Evolutionary conservation across 2,329 filamentous ascomycete genomes (phyloP).

Genomic region (Sphaceloma murrayae): DNA sequence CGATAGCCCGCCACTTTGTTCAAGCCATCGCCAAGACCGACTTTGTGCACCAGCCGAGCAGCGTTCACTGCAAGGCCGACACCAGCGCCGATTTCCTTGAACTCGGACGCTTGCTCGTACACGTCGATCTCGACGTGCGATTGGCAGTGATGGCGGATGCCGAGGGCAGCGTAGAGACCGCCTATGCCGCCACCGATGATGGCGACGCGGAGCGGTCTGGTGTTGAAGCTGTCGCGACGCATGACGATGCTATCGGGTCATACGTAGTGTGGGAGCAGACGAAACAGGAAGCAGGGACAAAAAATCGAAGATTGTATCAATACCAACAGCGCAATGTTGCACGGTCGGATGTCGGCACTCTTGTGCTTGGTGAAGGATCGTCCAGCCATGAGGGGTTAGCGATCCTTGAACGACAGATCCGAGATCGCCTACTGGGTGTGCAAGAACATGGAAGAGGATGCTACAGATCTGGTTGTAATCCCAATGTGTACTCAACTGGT

Average conservation of each 20-base stretch:
- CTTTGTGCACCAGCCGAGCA: constrained; percentile 27
- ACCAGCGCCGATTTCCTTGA: constrained; percentile 31
- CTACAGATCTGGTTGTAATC: too few species aligned
- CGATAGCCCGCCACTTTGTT: constrained; percentile 27
- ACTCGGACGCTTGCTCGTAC: constrained; percentile 31
- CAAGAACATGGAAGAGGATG: too few species aligned
- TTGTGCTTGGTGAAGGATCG: not conserved
- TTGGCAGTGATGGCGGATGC: constrained; percentile 33
- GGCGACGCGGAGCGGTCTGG: constrained; percentile 26
- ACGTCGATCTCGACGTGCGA: constrained; percentile 24
- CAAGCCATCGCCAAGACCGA: constrained; percentile 28
- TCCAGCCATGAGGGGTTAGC: not conserved
- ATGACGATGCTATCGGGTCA: too few species aligned
- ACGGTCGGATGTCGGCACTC: not conserved
- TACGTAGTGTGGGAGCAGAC: not conserved
- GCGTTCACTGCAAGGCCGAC: constrained; percentile 32
- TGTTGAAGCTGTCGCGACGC: not conserved
- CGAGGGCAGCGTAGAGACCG: constrained; percentile 31
- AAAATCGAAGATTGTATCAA: not conserved
- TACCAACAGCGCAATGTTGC: too few species aligned
- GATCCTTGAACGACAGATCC: not conserved
- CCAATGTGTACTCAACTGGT: too few species aligned
- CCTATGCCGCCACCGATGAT: constrained; percentile 35
- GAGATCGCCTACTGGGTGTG: too few species aligned
- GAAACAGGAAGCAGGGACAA: not conserved